phyloP scores from a whole-genome alignment of 805 yeast species.

The Blastobotrys peoriensis region DNA sequence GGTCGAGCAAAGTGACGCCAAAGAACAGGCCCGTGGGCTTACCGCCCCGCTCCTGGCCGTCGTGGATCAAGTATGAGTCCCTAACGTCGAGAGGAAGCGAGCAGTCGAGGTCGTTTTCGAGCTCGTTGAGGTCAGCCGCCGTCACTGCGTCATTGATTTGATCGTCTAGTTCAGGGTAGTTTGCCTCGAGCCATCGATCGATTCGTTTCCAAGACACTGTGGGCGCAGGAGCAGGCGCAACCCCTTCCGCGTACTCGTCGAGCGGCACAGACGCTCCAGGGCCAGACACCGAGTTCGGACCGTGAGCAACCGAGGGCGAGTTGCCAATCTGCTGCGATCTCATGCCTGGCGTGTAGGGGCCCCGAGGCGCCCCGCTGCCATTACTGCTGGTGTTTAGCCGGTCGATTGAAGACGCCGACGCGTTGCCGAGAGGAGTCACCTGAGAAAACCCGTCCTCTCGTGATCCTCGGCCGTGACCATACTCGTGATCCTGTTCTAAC shows the following conservation, averaged over 20 bases:
- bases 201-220: constrained; percentile 82
- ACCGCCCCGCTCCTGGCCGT: constrained; percentile 82
- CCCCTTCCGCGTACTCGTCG: constrained; percentile 48
- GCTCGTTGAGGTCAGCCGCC: constrained; percentile 66
- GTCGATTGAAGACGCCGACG: constrained; percentile 16
- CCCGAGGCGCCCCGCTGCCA: constrained; percentile 3
- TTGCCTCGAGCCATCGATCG: constrained; percentile 71
- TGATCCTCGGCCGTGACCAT: constrained; percentile 3
- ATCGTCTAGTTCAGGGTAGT: constrained; percentile 76
- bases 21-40: constrained; percentile 71
- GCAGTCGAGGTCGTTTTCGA: constrained; percentile 75
- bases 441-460: constrained; percentile 16
- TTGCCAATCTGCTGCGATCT: constrained; percentile 31
- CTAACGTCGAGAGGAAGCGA: constrained; percentile 74
- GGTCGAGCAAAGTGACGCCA: constrained; percentile 71
- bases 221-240: constrained; percentile 55
- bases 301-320: constrained; percentile 8
- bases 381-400: constrained; percentile 4
- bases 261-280: constrained; percentile 32
- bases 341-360: constrained; percentile 31
- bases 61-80: constrained; percentile 75
- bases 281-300: constrained; percentile 28
- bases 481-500: constrained; percentile 4
- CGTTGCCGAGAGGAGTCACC: constrained; percentile 10
- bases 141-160: constrained; percentile 78